Evolutionary conservation across 352 stramenopile genomes (phyloP).

Genomic region (Aphanomyces euteiches): DNA sequence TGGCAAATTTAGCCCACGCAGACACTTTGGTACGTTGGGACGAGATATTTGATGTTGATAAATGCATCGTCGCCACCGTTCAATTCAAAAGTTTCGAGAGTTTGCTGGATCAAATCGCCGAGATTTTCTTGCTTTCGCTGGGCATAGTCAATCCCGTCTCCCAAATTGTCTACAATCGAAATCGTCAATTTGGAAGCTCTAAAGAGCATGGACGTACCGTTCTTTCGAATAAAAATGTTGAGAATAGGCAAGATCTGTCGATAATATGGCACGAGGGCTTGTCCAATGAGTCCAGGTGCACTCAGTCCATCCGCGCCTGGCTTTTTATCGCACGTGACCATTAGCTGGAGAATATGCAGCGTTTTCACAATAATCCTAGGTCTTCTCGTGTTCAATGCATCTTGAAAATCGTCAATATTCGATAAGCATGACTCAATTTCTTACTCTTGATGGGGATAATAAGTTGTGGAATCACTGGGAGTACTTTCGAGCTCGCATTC

Average conservation of each 20-base stretch:
- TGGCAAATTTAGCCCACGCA: conserved; percentile 50
- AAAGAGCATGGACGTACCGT: conserved; percentile 50
- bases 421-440: conserved; percentile 23
- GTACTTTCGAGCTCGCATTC: conserved; percentile 91
- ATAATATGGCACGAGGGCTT: conserved; percentile 97
- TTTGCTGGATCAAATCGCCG: conserved; percentile 95
- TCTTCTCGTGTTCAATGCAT: conserved; percentile 92
- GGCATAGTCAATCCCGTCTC: conserved; percentile 94
- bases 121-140: conserved; percentile 94
- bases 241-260: conserved; percentile 95
- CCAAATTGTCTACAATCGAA: conserved; percentile 85
- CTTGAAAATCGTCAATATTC: conserved; percentile 29
- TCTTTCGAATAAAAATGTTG: conserved; percentile 97
- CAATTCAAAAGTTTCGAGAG: conserved; percentile 94
- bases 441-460: conserved; percentile 98
- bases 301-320: conserved; percentile 67
- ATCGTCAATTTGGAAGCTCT: neutral
- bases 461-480: conserved; percentile 95
- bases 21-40: conserved; percentile 95
- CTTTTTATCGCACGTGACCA: conserved; percentile 90
- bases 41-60: conserved; percentile 99
- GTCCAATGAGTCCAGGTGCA: conserved; percentile 82
- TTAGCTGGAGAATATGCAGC: conserved; percentile 94
- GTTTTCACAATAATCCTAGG: conserved; percentile 94
- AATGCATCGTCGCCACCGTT: conserved; percentile 96